Conservation (phyloP, 805 yeast genomes). For the Clavispora phyllophila region DNA sequence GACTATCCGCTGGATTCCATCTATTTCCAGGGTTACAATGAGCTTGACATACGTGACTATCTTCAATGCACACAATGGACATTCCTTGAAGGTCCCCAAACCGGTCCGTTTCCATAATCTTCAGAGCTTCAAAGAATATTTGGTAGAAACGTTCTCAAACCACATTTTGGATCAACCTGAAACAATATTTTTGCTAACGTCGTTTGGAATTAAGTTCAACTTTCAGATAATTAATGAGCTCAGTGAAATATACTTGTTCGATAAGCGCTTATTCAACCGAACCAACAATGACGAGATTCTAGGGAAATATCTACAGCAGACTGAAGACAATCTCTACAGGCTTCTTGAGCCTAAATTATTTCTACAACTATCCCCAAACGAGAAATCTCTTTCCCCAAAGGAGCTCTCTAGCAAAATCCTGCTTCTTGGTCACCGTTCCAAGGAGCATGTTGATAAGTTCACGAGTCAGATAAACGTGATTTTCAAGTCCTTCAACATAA, state of each 20-base stretch:
- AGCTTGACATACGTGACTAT: conserved; percentile 21
- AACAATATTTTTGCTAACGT: conserved; percentile 49
- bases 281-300: conserved; percentile 13
- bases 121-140: conserved; percentile 24
- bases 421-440: background rate
- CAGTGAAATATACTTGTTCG: conserved; percentile 57
- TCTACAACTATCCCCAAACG: conserved; percentile 1
- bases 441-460: conserved; percentile 23
- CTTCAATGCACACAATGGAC: conserved; percentile 38
- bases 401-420: background rate
- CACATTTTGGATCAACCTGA: conserved; percentile 19
- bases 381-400: conserved; percentile 24
- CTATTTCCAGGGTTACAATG: background rate
- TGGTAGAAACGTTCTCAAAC: conserved; percentile 24
- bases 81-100: conserved; percentile 28
- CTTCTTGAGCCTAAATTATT: background rate
- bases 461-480: conserved; percentile 34
- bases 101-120: conserved; percentile 38
- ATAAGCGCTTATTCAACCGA: conserved; percentile 50
- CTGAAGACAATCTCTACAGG: conserved; percentile 4
- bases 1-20: background rate
- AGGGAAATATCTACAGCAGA: conserved; percentile 6
- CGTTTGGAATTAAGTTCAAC: conserved; percentile 61
- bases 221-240: conserved; percentile 47
- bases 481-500: conserved; percentile 42